Conservation (phyloP, 179 eudicot species). For the Silene vulgaris region DNA sequence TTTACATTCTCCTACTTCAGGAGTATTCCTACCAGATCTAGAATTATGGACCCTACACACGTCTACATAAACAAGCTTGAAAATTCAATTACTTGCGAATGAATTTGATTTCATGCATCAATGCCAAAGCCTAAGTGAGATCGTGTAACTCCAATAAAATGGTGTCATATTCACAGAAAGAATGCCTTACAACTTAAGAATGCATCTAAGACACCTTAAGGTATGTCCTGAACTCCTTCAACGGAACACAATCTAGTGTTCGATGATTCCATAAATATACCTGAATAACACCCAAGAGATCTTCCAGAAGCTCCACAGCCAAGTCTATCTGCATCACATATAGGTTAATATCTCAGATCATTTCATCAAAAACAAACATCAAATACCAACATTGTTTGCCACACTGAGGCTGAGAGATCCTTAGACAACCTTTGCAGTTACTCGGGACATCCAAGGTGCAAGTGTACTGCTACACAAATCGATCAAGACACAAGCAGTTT, state of each 20-base stretch:
- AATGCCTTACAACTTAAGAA: not conserved
- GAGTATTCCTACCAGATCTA: not conserved
- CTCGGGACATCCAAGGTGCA: slow-evolving; percentile 77
- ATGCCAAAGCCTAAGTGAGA: not conserved
- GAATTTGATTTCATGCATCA: not conserved
- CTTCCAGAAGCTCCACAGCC: slow-evolving; percentile 76
- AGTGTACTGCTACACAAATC: slow-evolving; percentile 69
- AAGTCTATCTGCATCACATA: slow-evolving; percentile 57
- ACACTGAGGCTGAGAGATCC: slow-evolving; percentile 9
- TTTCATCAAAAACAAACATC: slow-evolving; percentile 2
- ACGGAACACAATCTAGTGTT: not conserved
- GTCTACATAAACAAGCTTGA: not conserved
- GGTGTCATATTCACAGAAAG: not conserved
- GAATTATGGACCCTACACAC: not conserved
- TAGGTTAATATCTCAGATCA: not conserved
- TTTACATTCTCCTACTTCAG: not conserved
- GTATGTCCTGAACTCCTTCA: not conserved
- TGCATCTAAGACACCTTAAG: slow-evolving; percentile 7
- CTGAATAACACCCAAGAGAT: slow-evolving; percentile 77
- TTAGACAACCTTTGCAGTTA: slow-evolving; percentile 63
- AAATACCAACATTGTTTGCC: slow-evolving; percentile 13
- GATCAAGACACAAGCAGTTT: slow-evolving; percentile 68
- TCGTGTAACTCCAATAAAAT: not conserved
- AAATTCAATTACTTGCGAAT: not conserved
- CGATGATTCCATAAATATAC: slow-evolving; percentile 27